These are phyloP conservation scores for Aspergillus neotritici DNA, from an alignment of 2,329 filamentous ascomycete genomes.

Conservation along the genomic window DNA sequence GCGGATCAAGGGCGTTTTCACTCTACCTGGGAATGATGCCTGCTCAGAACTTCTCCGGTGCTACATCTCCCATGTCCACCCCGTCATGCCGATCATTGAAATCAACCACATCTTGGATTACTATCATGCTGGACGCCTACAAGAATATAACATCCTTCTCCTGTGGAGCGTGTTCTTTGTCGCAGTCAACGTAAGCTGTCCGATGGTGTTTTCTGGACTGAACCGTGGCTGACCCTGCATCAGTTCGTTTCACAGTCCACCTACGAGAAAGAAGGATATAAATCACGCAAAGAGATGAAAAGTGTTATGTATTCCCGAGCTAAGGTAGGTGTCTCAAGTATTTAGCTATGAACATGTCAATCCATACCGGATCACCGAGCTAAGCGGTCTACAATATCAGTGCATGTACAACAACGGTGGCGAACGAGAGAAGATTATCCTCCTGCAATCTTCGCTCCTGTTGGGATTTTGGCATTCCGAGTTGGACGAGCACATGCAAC, in stretches of 20 bases:
- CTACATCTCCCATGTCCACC: constrained; percentile 37
- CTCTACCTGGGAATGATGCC: constrained; percentile 23
- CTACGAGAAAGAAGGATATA: constrained; percentile 27
- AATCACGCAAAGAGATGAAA: constrained; percentile 33
- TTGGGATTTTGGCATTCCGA: constrained; percentile 42
- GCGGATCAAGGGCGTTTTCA: constrained; percentile 32
- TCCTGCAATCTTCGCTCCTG: constrained; percentile 41
- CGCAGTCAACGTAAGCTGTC: constrained; percentile 25
- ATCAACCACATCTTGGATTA: constrained; percentile 23
- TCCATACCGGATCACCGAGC: background rate
- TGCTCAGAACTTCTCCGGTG: constrained; percentile 29
- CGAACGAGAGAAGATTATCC: constrained; percentile 35
- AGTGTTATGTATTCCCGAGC: constrained; percentile 33
- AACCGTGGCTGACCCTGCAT: background rate
- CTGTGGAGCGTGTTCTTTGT: constrained; percentile 39
- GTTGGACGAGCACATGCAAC: constrained; percentile 37
- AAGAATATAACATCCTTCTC: constrained; percentile 34
- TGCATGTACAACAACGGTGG: constrained; percentile 28
- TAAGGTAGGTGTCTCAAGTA: constrained; percentile 20
- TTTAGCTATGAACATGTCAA: too few species aligned
- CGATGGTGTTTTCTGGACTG: background rate
- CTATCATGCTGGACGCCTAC: constrained; percentile 24
- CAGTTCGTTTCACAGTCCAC: constrained; percentile 22
- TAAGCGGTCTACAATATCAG: constrained; percentile 2
- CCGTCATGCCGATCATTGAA: constrained; percentile 35